phyloP scores from a whole-genome alignment of 768 basidiomycete genomes.

The Dictyophora rubrovolvata region DNA sequence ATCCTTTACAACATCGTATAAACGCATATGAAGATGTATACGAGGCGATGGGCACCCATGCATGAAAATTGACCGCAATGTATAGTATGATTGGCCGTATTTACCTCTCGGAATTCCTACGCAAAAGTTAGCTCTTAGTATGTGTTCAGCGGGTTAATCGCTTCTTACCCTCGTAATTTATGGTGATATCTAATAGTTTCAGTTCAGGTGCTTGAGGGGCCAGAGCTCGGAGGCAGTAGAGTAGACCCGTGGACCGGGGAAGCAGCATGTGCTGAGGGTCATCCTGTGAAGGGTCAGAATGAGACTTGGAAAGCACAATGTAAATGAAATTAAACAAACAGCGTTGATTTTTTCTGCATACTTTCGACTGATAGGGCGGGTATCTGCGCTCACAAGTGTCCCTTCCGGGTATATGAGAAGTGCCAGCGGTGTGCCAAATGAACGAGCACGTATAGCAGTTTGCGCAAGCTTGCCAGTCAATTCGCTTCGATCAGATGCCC shows the following conservation, averaged over 20 bases:
- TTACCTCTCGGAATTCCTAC: conserved; percentile 66
- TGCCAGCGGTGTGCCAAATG: conserved; percentile 60
- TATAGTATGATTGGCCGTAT: conserved; percentile 85
- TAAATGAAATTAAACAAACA: conserved; percentile 38
- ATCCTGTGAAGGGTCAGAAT: conserved; percentile 31
- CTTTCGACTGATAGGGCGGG: conserved; percentile 73
- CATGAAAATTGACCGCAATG: conserved; percentile 80
- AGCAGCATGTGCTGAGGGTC: conserved; percentile 77
- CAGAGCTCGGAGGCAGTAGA: conserved; percentile 74
- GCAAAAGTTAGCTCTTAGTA: neutral
- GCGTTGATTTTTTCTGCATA: conserved; percentile 85
- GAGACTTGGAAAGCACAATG: conserved; percentile 3
- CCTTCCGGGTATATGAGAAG: conserved; percentile 94
- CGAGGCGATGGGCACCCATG: conserved; percentile 71
- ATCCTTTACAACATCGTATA: conserved; percentile 56
- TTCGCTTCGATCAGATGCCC: conserved; percentile 72
- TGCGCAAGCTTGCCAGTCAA: conserved; percentile 56
- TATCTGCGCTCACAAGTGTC: conserved; percentile 81
- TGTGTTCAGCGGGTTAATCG: neutral
- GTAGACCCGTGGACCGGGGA: conserved; percentile 86
- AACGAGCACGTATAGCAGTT: conserved; percentile 59
- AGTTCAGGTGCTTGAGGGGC: conserved; percentile 67
- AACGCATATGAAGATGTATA: conserved; percentile 79
- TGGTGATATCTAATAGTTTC: conserved; percentile 81
- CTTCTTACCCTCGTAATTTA: conserved; percentile 74